Conservation (phyloP, 306 rosid species). For the Prunus kanzakura region DNA sequence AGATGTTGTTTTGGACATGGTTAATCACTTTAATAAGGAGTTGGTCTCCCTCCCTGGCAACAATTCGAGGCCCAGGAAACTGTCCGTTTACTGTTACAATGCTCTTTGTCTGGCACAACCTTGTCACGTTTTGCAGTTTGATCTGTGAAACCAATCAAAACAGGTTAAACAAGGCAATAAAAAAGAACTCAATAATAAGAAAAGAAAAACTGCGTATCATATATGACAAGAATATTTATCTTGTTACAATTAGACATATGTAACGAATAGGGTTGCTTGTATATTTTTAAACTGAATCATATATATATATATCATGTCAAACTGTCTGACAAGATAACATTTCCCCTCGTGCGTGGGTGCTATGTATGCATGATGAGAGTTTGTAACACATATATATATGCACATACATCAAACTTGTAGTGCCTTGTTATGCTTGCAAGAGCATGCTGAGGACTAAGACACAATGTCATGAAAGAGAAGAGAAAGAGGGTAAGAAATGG, state of each 20-base stretch:
- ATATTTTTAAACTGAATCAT: too few relatives aligned
- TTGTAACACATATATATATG: not conserved
- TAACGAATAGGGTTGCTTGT: too few relatives aligned
- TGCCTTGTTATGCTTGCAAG: constrained; percentile 45
- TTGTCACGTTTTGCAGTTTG: constrained; percentile 44
- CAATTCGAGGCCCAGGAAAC: constrained; percentile 61
- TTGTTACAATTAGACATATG: too few relatives aligned
- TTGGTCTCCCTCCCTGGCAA: constrained; percentile 63
- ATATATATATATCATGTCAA: not conserved
- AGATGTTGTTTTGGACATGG: constrained; percentile 50
- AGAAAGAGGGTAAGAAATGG: constrained; percentile 20
- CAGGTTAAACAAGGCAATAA: not conserved
- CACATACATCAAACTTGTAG: constrained; percentile 50
- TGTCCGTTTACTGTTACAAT: constrained; percentile 57
- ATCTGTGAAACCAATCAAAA: constrained; percentile 29
- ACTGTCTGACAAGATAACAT: not conserved
- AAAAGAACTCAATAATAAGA: not conserved
- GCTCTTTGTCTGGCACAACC: constrained; percentile 55
- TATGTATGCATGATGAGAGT: too few relatives aligned
- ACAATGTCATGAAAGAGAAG: constrained; percentile 22
- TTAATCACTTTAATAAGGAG: constrained; percentile 50
- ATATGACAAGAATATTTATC: not conserved
- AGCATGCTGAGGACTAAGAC: constrained; percentile 30
- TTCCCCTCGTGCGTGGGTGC: rapidly evolving
- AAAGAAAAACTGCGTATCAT: not conserved